phyloP scores from a whole-genome alignment of 2,329 filamentous ascomycete species.

The Diaporthe sp. region DNA sequence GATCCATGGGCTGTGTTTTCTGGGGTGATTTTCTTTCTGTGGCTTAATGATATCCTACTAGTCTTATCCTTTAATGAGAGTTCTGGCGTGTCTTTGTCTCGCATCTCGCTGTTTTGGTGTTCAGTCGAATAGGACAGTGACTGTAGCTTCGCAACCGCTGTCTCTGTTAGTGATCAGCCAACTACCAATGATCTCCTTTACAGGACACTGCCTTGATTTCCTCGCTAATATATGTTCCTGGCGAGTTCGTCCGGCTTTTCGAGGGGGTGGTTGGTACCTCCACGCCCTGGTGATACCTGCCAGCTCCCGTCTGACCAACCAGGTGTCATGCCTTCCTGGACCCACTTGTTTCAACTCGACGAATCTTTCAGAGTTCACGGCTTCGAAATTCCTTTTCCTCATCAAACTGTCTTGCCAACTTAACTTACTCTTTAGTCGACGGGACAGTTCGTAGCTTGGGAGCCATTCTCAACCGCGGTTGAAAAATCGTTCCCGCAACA shows the following conservation, averaged over 20 bases:
- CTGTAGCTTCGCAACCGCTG: neutral
- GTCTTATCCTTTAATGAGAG: neutral
- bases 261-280: neutral
- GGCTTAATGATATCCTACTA: conserved; percentile 26
- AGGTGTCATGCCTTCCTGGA: neutral
- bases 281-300: neutral
- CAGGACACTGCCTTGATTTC: too few species aligned
- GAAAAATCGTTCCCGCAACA: neutral
- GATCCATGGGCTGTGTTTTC: neutral
- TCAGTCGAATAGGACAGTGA: neutral
- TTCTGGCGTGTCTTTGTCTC: neutral
- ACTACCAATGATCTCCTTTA: neutral
- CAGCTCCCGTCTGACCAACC: neutral
- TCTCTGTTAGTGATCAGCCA: neutral
- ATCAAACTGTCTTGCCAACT: too few species aligned
- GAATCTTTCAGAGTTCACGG: neutral
- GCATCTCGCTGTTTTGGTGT: rapidly evolving
- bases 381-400: neutral
- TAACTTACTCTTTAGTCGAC: too few species aligned
- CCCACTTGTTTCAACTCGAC: neutral
- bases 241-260: too few species aligned
- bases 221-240: too few species aligned
- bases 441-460: too few species aligned
- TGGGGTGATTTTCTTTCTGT: neutral
- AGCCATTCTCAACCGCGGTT: neutral